Percentiles rank a stretch among this genome's conserved stretches.
These are phyloP conservation scores for Leucosporidium creatinivorum DNA, from an alignment of 768 basidiomycete species.

Conservation along the genomic window DNA sequence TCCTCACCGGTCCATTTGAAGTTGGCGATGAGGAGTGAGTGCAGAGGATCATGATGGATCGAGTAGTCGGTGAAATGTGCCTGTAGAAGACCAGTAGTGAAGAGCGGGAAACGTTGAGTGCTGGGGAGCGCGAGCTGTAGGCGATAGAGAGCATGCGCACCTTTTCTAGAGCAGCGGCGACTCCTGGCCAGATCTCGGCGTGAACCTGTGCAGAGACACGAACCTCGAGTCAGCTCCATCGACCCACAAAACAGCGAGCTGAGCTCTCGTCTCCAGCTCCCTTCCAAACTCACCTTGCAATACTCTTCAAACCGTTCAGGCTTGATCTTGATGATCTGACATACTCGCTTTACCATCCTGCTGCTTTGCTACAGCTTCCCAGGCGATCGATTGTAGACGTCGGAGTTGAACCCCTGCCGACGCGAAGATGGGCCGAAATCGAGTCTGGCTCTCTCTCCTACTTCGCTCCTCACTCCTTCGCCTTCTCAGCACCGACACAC, in stretches of 20 bases:
- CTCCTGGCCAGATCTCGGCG: background rate
- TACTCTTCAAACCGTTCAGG: constrained; percentile 4
- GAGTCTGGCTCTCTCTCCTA: background rate
- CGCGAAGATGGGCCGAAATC: too few relatives aligned
- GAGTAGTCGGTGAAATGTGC: constrained; percentile 3
- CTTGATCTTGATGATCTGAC: constrained; percentile 2
- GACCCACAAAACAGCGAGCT: too few relatives aligned
- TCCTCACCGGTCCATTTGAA: background rate
- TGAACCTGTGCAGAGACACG: background rate
- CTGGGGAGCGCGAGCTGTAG: too few relatives aligned
- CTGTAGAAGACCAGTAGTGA: background rate
- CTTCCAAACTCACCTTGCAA: background rate
- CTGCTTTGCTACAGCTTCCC: too few relatives aligned
- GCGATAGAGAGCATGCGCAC: too few relatives aligned
- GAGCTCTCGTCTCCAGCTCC: too few relatives aligned
- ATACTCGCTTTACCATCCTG: background rate
- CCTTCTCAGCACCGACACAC: background rate
- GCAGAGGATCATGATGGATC: constrained; percentile 1
- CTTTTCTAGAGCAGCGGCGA: background rate
- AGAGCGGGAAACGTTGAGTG: background rate
- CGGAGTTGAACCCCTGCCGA: too few relatives aligned
- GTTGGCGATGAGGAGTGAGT: constrained; percentile 1
- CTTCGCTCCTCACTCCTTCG: background rate
- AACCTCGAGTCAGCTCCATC: background rate
- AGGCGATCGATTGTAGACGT: too few relatives aligned